Percentiles rank a stretch among this genome's conserved stretches.
phyloP scores from a whole-genome alignment of 1,284 basidiomycete species.

The Melampsora americana region DNA sequence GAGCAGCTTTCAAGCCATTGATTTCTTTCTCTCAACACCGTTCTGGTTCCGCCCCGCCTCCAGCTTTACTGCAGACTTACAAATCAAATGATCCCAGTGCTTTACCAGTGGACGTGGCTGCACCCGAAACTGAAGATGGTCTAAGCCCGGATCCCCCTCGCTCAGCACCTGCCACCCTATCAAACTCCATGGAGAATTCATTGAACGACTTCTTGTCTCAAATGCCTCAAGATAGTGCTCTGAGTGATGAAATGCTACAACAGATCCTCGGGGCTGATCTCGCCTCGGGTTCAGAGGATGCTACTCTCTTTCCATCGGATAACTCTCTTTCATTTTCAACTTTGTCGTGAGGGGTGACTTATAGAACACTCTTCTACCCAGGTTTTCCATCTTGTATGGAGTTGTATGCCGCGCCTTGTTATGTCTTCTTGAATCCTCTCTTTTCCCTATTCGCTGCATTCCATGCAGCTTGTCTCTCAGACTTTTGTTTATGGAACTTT shows the following conservation, averaged over 20 bases:
- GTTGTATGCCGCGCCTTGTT: too few species aligned
- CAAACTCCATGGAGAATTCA: background rate
- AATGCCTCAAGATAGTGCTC: background rate
- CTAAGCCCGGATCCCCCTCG: background rate
- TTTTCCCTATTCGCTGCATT: too few species aligned
- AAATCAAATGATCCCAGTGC: background rate
- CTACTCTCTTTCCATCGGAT: background rate
- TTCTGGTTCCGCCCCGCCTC: background rate
- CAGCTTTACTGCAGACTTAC: background rate
- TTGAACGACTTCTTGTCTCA: constrained; percentile 2
- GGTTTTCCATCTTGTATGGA: too few species aligned
- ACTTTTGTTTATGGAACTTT: too few species aligned
- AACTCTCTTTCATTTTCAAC: background rate
- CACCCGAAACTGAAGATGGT: background rate
- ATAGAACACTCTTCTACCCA: too few species aligned
- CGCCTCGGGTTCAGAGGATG: background rate
- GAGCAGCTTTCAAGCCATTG: background rate
- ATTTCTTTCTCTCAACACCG: constrained; percentile 1
- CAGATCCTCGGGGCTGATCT: background rate
- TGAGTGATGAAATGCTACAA: background rate
- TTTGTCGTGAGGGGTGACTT: too few species aligned
- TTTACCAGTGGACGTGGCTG: background rate
- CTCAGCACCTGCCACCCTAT: background rate
- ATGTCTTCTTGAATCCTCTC: too few species aligned
- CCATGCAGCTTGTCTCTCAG: too few species aligned